A percentile compares a stretch with the other conserved stretches of the same genome.
Conservation (phyloP, 2,329 filamentous ascomycete genomes). For the Incumbomyces lentus region DNA sequence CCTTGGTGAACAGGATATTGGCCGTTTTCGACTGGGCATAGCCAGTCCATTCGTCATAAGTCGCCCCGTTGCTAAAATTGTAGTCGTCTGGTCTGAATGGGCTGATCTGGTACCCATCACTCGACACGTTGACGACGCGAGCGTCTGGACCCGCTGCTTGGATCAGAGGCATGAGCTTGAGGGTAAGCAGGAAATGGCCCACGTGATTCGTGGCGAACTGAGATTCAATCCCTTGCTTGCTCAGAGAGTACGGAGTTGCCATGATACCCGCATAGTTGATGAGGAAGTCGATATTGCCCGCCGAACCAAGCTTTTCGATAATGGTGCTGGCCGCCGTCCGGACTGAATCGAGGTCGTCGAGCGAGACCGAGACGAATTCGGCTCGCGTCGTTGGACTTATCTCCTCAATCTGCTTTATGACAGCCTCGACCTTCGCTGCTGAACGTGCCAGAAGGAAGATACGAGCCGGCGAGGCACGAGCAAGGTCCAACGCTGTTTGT, state of each 20-base stretch:
- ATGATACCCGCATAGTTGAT: slow-evolving; percentile 29
- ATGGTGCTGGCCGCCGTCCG: slow-evolving; percentile 21
- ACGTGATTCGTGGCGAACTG: slow-evolving; percentile 29
- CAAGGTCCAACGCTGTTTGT: slow-evolving; percentile 22
- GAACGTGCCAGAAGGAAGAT: slow-evolving; percentile 24
- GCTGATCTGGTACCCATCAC: slow-evolving; percentile 34
- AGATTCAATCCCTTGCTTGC: slow-evolving; percentile 25
- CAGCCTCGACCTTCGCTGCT: slow-evolving; percentile 19
- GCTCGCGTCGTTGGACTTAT: slow-evolving; percentile 13
- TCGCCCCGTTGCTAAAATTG: slow-evolving; percentile 16
- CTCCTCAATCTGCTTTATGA: slow-evolving; percentile 19
- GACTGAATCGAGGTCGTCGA: slow-evolving; percentile 17
- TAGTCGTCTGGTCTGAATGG: slow-evolving; percentile 26
- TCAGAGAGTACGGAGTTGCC: slow-evolving; percentile 17
- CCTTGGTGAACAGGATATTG: slow-evolving; percentile 35
- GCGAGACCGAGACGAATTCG: slow-evolving; percentile 15
- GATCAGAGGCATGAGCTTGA: slow-evolving; percentile 23
- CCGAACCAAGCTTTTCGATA: slow-evolving; percentile 7
- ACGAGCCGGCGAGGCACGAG: slow-evolving; percentile 21
- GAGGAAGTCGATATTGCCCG: slow-evolving; percentile 22
- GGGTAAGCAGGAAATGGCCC: slow-evolving; percentile 27
- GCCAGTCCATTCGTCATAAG: slow-evolving; percentile 30
- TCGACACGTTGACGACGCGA: slow-evolving; percentile 35
- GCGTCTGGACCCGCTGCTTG: slow-evolving; percentile 11
- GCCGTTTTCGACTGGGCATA: slow-evolving; percentile 41